phyloP scores from a whole-genome alignment of 176 grass and related monocot genomes.

The Phragmites australis region DNA sequence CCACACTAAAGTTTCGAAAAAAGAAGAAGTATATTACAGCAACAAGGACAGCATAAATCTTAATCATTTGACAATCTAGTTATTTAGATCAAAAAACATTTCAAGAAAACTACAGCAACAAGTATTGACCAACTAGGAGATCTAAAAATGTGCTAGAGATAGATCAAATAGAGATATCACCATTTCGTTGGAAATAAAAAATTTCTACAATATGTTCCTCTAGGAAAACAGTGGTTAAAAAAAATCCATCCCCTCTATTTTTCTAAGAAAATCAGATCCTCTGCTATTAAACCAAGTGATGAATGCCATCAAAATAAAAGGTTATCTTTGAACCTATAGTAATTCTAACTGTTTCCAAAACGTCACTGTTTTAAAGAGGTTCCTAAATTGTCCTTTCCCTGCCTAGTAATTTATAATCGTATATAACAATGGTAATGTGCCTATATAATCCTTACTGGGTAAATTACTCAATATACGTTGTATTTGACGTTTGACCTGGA shows the following conservation, averaged over 20 bases:
- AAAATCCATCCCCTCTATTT: not conserved
- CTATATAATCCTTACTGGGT: not conserved
- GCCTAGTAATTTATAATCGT: not conserved
- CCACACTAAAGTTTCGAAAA: not conserved
- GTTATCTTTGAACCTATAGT: no score
- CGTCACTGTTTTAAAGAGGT: not conserved
- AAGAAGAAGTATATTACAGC: not conserved
- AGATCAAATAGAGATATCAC: no score
- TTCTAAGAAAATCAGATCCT: not conserved
- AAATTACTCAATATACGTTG: not conserved
- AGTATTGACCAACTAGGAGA: not conserved
- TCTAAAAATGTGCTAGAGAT: not conserved
- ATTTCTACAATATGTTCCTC: not conserved
- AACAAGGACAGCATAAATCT: not conserved
- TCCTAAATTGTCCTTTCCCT: not conserved
- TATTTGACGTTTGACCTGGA: slow-evolving; percentile 17
- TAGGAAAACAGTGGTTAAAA: not conserved
- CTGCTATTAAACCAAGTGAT: not conserved
- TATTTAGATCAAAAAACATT: not conserved
- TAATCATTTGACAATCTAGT: not conserved
- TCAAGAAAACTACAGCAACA: not conserved
- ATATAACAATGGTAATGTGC: not conserved
- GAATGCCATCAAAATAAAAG: not conserved
- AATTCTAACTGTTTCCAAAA: not conserved
- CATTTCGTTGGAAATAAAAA: not conserved